Percentiles rank a stretch among this genome's conserved stretches.
These are phyloP conservation scores for Myotisia sp. DNA, from an alignment of 2,329 filamentous ascomycete species.

Conservation along the genomic window DNA sequence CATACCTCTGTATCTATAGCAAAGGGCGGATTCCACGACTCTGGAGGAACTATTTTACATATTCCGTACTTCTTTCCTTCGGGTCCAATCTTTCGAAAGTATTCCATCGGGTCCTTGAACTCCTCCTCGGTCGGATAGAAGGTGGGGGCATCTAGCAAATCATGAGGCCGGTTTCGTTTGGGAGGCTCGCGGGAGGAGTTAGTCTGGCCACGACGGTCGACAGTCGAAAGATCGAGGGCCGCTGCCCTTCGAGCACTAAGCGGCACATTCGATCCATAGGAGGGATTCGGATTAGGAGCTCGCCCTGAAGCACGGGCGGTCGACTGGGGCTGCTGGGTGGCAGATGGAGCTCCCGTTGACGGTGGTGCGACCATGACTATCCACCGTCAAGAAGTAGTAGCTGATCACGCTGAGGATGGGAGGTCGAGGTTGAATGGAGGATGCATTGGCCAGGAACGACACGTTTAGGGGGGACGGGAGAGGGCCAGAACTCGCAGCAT, in stretches of 20 bases:
- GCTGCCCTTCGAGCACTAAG: constrained; percentile 50
- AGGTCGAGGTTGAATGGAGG: constrained; percentile 2
- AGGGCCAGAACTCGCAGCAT: not conserved
- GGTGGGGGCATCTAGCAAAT: constrained; percentile 75
- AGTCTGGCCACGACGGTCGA: constrained; percentile 78
- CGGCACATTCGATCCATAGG: constrained; percentile 39
- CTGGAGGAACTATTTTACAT: constrained; percentile 88
- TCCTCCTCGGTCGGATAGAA: constrained; percentile 85
- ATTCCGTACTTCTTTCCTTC: constrained; percentile 82
- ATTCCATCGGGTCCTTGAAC: constrained; percentile 85
- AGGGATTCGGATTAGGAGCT: constrained; percentile 29
- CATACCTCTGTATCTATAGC: constrained; percentile 92
- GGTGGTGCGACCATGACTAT: constrained; percentile 32
- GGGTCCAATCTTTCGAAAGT: constrained; percentile 78
- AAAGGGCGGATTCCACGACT: constrained; percentile 86
- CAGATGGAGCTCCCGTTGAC: constrained; percentile 15
- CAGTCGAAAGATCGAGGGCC: constrained; percentile 70
- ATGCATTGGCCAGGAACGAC: constrained; percentile 9
- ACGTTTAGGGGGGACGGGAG: not conserved
- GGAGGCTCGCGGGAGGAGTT: constrained; percentile 59
- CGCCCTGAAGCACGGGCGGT: constrained; percentile 24
- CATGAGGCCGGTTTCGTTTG: constrained; percentile 70
- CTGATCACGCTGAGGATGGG: constrained; percentile 7
- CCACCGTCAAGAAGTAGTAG: not conserved
- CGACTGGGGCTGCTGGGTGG: constrained; percentile 23